These are phyloP conservation scores for Pseudopyrenochaeta lycopersici DNA, from an alignment of 2,329 filamentous ascomycete species.

Conservation along the genomic window DNA sequence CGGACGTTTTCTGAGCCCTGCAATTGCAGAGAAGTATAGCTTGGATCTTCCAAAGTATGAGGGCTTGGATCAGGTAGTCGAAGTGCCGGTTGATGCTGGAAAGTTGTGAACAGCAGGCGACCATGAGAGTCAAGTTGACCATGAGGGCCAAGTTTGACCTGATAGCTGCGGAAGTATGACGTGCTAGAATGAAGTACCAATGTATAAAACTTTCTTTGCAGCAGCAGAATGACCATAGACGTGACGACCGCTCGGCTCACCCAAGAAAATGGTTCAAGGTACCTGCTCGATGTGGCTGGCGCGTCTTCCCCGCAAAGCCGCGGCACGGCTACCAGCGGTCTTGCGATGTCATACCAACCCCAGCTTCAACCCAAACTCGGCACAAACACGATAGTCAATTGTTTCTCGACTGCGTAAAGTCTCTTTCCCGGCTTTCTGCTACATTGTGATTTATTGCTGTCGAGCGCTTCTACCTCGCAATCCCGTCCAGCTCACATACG, in stretches of 20 bases:
- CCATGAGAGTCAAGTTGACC: not conserved
- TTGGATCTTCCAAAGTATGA: constrained; percentile 84
- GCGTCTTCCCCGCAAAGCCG: constrained; percentile 26
- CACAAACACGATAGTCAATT: constrained; percentile 15
- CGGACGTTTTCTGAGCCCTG: constrained; percentile 83
- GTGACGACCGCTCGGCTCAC: not conserved
- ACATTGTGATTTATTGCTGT: not conserved
- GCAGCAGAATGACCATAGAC: not conserved
- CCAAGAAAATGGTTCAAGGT: not conserved
- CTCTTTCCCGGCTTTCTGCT: not conserved
- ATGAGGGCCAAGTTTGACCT: not conserved
- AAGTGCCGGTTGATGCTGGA: constrained; percentile 62
- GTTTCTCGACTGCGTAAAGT: constrained; percentile 6
- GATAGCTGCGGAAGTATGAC: not conserved
- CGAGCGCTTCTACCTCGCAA: not conserved
- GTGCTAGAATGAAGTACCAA: not conserved
- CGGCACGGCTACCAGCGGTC: constrained; percentile 37
- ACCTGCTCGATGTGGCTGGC: constrained; percentile 18
- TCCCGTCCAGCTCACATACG: not conserved
- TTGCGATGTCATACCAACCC: constrained; percentile 25
- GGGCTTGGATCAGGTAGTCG: constrained; percentile 88
- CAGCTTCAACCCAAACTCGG: constrained; percentile 27
- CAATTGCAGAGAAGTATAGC: constrained; percentile 84
- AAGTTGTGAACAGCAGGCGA: constrained; percentile 19
- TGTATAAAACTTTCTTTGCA: not conserved